These are phyloP conservation scores for Phenoliferia sp. DNA, from an alignment of 1,284 basidiomycete genomes.

Conservation along the genomic window DNA sequence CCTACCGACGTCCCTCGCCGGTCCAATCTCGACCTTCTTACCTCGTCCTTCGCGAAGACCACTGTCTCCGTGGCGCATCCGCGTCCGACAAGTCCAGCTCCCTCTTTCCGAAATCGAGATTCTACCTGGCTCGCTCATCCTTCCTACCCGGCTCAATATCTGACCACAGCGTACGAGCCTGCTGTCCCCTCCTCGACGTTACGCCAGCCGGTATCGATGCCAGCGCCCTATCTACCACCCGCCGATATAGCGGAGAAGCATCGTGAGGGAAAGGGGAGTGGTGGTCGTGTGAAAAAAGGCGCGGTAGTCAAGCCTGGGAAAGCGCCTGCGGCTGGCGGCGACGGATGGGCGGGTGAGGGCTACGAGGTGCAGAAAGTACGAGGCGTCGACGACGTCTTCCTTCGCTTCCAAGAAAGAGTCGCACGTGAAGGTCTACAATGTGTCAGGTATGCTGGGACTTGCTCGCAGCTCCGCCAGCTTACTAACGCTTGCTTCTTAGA, in stretches of 20 bases:
- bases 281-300: constrained; percentile 22
- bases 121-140: neutral
- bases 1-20: neutral
- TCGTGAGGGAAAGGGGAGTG: constrained; percentile 15
- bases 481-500: constrained; percentile 44
- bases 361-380: constrained; percentile 64
- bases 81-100: no score
- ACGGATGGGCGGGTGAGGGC: constrained; percentile 57
- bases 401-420: constrained; percentile 67
- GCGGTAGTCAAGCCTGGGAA: neutral
- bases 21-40: neutral
- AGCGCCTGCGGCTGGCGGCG: neutral
- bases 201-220: constrained; percentile 12
- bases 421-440: constrained; percentile 66
- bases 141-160: constrained; percentile 28
- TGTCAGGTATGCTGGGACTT: constrained; percentile 54
- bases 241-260: neutral
- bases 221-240: neutral
- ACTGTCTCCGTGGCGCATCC: neutral
- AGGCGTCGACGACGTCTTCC: constrained; percentile 68
- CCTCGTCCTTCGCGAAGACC: neutral
- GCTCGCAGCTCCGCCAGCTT: neutral
- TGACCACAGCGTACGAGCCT: constrained; percentile 32
- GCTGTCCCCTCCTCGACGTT: constrained; percentile 8
- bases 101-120: neutral